Conservation (phyloP, 1,139 yeast species). For the Blastobotrys proliferans region DNA sequence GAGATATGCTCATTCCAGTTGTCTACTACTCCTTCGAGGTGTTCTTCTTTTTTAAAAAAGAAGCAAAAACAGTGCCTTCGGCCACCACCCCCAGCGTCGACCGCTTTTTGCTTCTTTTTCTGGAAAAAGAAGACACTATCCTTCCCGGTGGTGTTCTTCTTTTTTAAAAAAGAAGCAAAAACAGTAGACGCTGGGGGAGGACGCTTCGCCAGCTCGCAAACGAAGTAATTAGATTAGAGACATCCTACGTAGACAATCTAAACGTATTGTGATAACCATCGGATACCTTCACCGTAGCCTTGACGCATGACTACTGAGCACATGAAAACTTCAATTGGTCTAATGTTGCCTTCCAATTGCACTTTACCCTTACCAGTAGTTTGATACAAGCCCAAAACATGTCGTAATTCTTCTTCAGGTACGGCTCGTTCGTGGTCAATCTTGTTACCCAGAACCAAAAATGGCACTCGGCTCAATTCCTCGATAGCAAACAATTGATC, state of each 20-base stretch:
- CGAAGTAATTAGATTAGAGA: too few species aligned
- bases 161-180: too few species aligned
- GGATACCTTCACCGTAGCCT: constrained; percentile 94
- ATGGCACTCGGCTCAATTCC: constrained; percentile 85
- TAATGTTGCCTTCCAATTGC: constrained; percentile 65
- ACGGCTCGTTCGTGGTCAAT: constrained; percentile 93
- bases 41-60: too few species aligned
- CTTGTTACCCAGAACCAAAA: constrained; percentile 91
- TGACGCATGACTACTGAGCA: constrained; percentile 96
- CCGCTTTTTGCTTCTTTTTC: too few species aligned
- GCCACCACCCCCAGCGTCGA: too few species aligned
- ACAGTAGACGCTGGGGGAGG: too few species aligned
- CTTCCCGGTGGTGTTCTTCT: too few species aligned
- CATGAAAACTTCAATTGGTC: constrained; percentile 97
- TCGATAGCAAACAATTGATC: constrained; percentile 90
- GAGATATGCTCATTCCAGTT: too few species aligned
- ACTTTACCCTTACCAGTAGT: constrained; percentile 84
- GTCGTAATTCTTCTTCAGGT: constrained; percentile 89
- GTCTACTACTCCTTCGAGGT: too few species aligned
- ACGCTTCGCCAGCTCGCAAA: too few species aligned
- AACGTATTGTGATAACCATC: constrained; percentile 93
- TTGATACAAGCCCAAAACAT: constrained; percentile 80
- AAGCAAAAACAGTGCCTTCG: too few species aligned
- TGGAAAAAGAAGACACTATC: too few species aligned
- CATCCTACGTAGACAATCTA: constrained; percentile 34